Evolutionary conservation across 2,329 filamentous ascomycete genomes (phyloP), one percentile per base, ranked within the genome.

Genomic region (Drechslera avenae): DNA sequence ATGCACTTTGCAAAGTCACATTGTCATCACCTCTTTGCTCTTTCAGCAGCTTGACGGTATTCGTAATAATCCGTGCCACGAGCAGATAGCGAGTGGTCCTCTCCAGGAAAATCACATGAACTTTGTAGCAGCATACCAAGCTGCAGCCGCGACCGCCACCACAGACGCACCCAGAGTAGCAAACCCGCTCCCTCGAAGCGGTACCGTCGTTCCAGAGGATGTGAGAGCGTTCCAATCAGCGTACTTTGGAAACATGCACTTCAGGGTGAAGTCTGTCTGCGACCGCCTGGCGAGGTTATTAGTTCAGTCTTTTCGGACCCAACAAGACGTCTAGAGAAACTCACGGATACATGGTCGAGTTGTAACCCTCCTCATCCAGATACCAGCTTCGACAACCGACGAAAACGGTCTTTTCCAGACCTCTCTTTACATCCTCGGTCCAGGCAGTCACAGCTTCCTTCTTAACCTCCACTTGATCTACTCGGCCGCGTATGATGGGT

Each of bases 271-370:
- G 3, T 40, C 12, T 3, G 39, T 40, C 18, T 40, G 39, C 14
- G 39, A 40, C 13, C 23, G 39, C 16, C 39, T 40, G 4, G 3
- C 16, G 23, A 14, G 10, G 2, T 1, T 30, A 3, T 40, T n/a
- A 40, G 39, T 1, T 28, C 23, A 2, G 2, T 3, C 14, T 8
- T 16, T 2, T 8, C 2, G 6, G 7, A 17, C 37, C n/a, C 2
- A 19, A 1, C 1, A 18, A 13, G 9, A 8, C 2, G 10, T 1
- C 8, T 9, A 30, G 2, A 26, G n/a, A 1, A 31, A 7, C 36
- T 39, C 6, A 39, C 36, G 36, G 36, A 26, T 39, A 39, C 36
- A 39, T 39, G 13, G 36, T 39, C 36, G 36, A 39, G 18, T 39
- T 39, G 4, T 39, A 39, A n/a, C 36, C 36, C 36, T 39, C 19